These are phyloP conservation scores for Penicillium coprophilum DNA, from an alignment of 495 filamentous ascomycete species.

Conservation along the genomic window DNA sequence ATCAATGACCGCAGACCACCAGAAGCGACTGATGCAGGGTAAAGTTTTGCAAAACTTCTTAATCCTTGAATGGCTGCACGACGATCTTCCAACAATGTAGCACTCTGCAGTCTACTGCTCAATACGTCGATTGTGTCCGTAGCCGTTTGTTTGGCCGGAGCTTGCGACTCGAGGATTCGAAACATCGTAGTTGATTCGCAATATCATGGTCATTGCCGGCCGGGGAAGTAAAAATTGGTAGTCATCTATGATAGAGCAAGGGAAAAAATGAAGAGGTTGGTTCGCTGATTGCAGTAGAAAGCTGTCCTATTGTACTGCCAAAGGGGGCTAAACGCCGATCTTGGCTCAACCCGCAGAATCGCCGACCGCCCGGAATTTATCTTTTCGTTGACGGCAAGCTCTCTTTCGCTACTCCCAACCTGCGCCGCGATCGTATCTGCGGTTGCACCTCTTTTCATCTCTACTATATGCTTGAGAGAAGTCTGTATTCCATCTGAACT, in stretches of 20 bases:
- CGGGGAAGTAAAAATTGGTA: conserved; percentile 27
- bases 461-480: not conserved
- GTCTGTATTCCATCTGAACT: not conserved
- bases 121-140: conserved; percentile 89
- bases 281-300: conserved; percentile 24
- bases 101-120: conserved; percentile 79
- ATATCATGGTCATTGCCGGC: conserved; percentile 49
- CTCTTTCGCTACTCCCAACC: conserved; percentile 8
- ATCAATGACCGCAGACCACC: conserved; percentile 86
- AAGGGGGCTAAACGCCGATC: conserved; percentile 24
- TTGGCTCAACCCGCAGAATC: conserved; percentile 21
- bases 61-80: conserved; percentile 89
- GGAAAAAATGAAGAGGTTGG: conserved; percentile 3
- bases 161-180: conserved; percentile 78
- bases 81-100: conserved; percentile 89
- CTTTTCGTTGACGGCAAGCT: conserved; percentile 24
- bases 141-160: conserved; percentile 93
- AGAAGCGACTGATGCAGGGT: conserved; percentile 94
- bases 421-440: conserved; percentile 21
- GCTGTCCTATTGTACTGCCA: conserved; percentile 25
- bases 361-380: conserved; percentile 29
- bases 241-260: conserved; percentile 31
- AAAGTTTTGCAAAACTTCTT: conserved; percentile 92
- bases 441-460: conserved; percentile 15
- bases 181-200: conserved; percentile 63